Base-by-base conservation (phyloP, 2,329 filamentous ascomycete species). In the Ophiocordyceps camponoti-saundersi region DNA sequence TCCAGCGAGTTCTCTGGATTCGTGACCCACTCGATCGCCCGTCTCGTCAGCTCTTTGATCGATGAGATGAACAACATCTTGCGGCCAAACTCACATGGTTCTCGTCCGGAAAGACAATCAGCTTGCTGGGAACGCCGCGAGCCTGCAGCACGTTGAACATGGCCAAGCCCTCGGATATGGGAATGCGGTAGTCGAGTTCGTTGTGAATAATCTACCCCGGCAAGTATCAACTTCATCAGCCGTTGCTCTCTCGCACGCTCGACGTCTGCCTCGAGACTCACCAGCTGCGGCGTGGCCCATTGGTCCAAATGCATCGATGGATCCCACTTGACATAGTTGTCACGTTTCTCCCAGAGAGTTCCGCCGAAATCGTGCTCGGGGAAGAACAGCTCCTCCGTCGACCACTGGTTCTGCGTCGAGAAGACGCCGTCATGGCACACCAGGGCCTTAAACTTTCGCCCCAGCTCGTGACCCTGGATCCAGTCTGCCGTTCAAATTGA, bases 371-470 rank as follows among this genome's bases (percentile, higher is more conserved):
- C 79, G 54, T 81, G 79, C 50, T 80, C 67, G 0, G 78, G 74
- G 64, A 83, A 83, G 68, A 81, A 83, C n/a, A 82, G 68, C 60
- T 83, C 79, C 52, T 83, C 79, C 6, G 74, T 78, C 2, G 71
- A 62, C 66, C 77, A 82, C 61, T 80, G 75, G 53, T 71, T 78
- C 46, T 79, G 65, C 1, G 79, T 82, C 55, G 79, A 83, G 62
- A 89, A 92, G 47, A 89, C 82, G 44, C 88, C 88, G 54, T 95
- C 87, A 59, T 95, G 88, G 55, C 81, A 88, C 26, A 94, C 87
- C 4, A 95, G 72, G 0, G 87, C 87, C 62, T 86, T 86, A 73
- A 95, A 93, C 53, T 82, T 79, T 26, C 85, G 79, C 20, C 87
- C 88, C 0, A 95, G 73, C 1, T 77, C 73, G 51, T 92, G 83